A percentile compares a stretch with the other conserved stretches of the same genome.
Conservation (phyloP, 1,139 yeast species). For the Protomyces macrosporus region DNA sequence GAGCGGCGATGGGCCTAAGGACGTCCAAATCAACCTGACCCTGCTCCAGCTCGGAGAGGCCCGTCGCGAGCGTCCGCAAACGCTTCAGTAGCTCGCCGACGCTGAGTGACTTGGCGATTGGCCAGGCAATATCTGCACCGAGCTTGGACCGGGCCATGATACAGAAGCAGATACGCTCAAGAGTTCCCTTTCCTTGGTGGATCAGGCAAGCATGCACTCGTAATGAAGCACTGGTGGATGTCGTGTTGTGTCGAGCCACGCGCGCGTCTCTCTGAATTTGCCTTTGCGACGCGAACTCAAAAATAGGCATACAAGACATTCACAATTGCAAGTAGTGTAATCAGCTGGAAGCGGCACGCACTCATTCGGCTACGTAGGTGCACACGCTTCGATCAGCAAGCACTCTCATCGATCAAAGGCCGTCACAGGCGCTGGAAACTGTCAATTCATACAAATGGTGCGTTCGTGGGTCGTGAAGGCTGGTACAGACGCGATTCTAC, state of each 20-base stretch:
- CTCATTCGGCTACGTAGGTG: no score
- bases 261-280: not conserved
- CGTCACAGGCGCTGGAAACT: no score
- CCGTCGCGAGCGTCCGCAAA: not conserved
- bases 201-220: no score
- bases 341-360: no score
- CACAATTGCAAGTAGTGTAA: no score
- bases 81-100: not conserved
- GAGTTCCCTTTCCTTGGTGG: not conserved
- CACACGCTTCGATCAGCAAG: no score
- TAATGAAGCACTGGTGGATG: no score
- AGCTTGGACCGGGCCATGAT: not conserved
- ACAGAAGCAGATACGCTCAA: not conserved
- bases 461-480: no score
- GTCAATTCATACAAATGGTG: no score
- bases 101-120: not conserved
- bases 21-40: not conserved
- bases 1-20: conserved; percentile 39
- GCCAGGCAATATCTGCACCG: not conserved
- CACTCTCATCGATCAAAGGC: no score
- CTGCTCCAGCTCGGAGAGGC: not conserved
- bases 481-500: no score
- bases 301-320: no score
- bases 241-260: not conserved
- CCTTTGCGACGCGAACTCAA: not conserved